Conservation (phyloP, 2,329 filamentous ascomycete genomes). For the Aspergillus aculeatus region DNA sequence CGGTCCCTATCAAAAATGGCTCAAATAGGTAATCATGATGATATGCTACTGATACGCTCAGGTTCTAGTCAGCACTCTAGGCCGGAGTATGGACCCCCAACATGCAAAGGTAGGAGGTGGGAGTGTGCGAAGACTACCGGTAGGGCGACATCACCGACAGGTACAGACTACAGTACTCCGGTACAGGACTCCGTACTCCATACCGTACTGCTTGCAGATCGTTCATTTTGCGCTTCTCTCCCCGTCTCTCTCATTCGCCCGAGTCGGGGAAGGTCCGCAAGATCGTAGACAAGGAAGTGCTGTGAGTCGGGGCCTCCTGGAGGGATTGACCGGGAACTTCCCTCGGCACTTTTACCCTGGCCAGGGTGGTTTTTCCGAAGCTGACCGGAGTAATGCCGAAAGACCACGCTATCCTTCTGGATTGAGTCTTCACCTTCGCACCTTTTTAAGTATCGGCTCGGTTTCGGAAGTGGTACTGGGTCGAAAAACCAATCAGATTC, state of each 20-base stretch:
- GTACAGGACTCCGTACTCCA: neutral
- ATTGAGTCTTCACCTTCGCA: neutral
- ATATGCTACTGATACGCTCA: neutral
- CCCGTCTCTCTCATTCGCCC: constrained; percentile 8
- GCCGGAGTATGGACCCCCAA: neutral
- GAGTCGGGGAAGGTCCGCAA: constrained; percentile 16
- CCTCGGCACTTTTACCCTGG: constrained; percentile 21
- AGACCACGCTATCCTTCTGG: constrained; percentile 2
- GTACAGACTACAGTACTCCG: neutral
- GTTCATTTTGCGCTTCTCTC: neutral
- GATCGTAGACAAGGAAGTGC: neutral
- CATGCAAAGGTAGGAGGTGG: neutral
- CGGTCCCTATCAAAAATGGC: neutral
- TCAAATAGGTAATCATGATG: neutral
- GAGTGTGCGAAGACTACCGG: neutral
- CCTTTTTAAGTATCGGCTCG: constrained; percentile 8
- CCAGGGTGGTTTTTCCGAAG: constrained; percentile 27
- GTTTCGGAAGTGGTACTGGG: neutral
- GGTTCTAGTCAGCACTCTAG: neutral
- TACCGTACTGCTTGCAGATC: constrained; percentile 18
- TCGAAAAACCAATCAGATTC: constrained; percentile 3
- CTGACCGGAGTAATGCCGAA: constrained; percentile 23
- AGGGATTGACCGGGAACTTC: constrained; percentile 9
- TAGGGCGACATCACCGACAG: neutral
- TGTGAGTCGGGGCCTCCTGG: neutral